Evolutionary conservation across 2,329 filamentous ascomycete species (phyloP).

Genomic region (Aspergillus floridensis): DNA sequence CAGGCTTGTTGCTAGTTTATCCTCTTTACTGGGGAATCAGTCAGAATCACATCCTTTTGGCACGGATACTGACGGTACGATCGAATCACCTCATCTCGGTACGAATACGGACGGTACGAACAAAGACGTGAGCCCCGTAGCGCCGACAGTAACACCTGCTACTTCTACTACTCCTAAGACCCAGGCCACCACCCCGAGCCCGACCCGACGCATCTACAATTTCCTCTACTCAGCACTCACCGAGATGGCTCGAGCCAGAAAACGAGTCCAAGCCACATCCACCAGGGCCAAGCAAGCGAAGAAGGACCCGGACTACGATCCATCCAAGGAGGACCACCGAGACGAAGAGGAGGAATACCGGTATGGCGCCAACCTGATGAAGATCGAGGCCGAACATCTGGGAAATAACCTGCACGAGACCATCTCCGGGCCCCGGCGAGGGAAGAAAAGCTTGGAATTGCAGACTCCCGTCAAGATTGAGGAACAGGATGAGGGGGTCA

Average conservation of each 20-base stretch:
- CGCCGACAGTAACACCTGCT: background rate
- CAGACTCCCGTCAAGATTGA: background rate
- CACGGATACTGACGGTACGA: too few species aligned
- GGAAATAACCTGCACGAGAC: background rate
- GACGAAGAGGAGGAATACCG: background rate
- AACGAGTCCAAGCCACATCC: background rate
- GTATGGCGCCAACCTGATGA: background rate
- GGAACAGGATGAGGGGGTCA: background rate
- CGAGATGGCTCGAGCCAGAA: background rate
- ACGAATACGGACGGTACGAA: too few species aligned
- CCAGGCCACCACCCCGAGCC: background rate
- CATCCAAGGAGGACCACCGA: background rate
- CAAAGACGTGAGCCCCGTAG: too few species aligned
- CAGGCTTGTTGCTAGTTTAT: too few species aligned
- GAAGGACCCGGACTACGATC: background rate
- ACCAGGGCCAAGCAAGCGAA: background rate
- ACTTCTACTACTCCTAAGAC: background rate
- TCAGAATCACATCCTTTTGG: too few species aligned
- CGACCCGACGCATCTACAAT: background rate
- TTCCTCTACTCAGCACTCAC: background rate
- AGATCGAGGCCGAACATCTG: background rate
- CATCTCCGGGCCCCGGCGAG: background rate
- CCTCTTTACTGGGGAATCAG: too few species aligned
- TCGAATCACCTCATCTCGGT: too few species aligned
- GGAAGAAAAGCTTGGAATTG: background rate